Percentiles rank a stretch among this genome's conserved stretches.
Conservation (phyloP, 2,329 filamentous ascomycete genomes). For the Phyllosticta citriasiana region DNA sequence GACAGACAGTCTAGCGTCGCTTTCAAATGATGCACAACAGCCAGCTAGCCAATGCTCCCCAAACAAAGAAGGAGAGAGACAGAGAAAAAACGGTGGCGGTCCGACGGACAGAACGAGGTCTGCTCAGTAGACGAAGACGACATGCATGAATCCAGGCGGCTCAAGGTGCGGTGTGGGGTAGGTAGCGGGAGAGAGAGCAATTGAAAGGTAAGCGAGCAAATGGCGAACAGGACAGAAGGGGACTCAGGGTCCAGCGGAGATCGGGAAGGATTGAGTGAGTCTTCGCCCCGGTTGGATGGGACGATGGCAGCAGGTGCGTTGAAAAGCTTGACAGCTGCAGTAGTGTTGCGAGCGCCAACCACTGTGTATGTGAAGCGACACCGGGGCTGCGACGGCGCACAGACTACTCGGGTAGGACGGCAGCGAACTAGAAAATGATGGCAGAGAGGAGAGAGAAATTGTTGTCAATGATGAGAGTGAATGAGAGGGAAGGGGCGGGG, state of each 20-base stretch:
- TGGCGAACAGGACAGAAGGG: background rate
- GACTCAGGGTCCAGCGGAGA: background rate
- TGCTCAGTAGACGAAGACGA: background rate
- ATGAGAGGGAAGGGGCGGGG: background rate
- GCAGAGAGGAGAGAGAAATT: background rate
- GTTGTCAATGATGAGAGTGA: background rate
- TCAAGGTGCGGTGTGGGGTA: conserved; percentile 21
- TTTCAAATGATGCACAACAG: too few species aligned
- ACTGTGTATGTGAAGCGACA: background rate
- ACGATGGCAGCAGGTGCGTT: background rate
- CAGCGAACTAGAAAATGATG: background rate
- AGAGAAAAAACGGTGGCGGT: too few species aligned
- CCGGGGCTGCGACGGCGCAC: background rate
- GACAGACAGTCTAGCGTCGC: too few species aligned
- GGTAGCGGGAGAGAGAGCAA: conserved; percentile 15
- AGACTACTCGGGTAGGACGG: background rate
- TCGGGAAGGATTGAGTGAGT: background rate
- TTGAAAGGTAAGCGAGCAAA: background rate
- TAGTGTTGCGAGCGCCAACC: background rate
- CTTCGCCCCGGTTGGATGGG: background rate
- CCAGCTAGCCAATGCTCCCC: too few species aligned
- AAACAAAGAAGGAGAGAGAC: too few species aligned
- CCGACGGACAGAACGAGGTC: too few species aligned
- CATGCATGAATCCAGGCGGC: background rate
- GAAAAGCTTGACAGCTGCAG: background rate